phyloP scores from a whole-genome alignment of 1,284 basidiomycete genomes.

The Schizophyllum amplum region DNA sequence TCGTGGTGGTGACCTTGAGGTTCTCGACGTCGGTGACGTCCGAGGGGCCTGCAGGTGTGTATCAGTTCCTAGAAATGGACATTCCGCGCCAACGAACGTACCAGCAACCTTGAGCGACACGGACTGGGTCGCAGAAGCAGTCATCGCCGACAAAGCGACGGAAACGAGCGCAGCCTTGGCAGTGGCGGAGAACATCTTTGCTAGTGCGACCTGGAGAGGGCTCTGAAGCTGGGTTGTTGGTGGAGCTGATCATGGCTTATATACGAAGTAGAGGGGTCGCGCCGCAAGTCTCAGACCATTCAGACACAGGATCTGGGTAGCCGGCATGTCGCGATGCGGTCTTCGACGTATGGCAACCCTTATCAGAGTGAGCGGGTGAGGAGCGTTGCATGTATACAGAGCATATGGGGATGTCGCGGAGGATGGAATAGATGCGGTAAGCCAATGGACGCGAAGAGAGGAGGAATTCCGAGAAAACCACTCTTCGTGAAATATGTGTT shows the following conservation, averaged over 20 bases:
- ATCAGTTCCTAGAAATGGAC: neutral
- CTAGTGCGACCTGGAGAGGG: neutral
- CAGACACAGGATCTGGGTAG: too few species aligned
- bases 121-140: conserved; percentile 23
- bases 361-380: too few species aligned
- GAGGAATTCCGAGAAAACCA: too few species aligned
- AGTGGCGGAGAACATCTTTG: conserved; percentile 22
- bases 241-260: neutral
- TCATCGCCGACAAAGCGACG: conserved; percentile 22
- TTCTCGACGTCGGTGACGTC: conserved; percentile 30
- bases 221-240: neutral
- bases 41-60: conserved; percentile 23
- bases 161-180: conserved; percentile 22
- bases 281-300: too few species aligned
- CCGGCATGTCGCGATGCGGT: too few species aligned
- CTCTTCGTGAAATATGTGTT: too few species aligned
- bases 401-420: too few species aligned
- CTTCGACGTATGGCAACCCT: too few species aligned
- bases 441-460: too few species aligned
- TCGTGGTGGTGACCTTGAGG: conserved; percentile 31
- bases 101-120: conserved; percentile 20
- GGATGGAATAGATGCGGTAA: too few species aligned
- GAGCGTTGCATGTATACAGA: too few species aligned
- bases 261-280: too few species aligned
- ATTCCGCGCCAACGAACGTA: conserved; percentile 1